Conservation (phyloP, 2,329 filamentous ascomycete genomes). For the Macroventuria anomochaeta region DNA sequence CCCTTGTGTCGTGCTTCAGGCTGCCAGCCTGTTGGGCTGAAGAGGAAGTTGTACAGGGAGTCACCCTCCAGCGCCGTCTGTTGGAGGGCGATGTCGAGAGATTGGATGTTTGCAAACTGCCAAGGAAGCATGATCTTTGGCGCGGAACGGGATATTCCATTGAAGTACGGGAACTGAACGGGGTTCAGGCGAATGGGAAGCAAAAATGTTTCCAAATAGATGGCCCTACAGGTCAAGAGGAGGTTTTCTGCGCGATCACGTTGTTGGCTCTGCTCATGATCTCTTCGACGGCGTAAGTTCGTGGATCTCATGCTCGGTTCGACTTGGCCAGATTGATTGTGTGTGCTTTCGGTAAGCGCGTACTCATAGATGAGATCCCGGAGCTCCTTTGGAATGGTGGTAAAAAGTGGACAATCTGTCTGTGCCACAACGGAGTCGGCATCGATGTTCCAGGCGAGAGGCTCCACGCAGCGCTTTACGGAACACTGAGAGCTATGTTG, state of each 20-base stretch:
- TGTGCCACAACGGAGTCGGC: conserved; percentile 8
- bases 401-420: conserved; percentile 18
- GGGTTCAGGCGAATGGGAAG: conserved; percentile 24
- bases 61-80: conserved; percentile 19
- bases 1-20: conserved; percentile 11
- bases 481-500: too few relatives aligned
- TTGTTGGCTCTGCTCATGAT: not conserved
- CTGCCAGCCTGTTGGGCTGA: conserved; percentile 5
- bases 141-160: not conserved
- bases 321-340: too few relatives aligned
- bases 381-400: conserved; percentile 23
- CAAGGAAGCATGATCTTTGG: conserved; percentile 10
- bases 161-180: not conserved
- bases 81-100: conserved; percentile 25
- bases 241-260: conserved; percentile 21
- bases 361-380: conserved; percentile 27
- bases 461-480: conserved; percentile 16
- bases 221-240: conserved; percentile 26
- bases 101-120: conserved; percentile 25
- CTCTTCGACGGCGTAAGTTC: too few relatives aligned
- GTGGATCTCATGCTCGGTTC: too few relatives aligned
- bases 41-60: conserved; percentile 4
- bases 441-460: conserved; percentile 27
- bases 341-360: conserved; percentile 17
- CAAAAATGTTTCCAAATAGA: conserved; percentile 30